Percentiles rank a stretch among this genome's conserved stretches.
Evolutionary conservation across 441 rosid genomes (phyloP).

Genomic region (Isatis lusitanica): DNA sequence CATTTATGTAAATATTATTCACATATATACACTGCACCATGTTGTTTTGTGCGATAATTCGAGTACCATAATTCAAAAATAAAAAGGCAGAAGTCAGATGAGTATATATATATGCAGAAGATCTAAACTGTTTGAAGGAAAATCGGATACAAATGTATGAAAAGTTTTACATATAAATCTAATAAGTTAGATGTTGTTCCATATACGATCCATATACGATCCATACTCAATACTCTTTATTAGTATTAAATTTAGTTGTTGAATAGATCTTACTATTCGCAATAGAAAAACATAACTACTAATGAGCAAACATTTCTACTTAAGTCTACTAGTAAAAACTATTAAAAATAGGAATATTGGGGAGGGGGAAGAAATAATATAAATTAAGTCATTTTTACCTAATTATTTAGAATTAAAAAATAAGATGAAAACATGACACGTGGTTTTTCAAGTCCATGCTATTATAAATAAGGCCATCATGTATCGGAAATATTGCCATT

Average conservation of each 20-base stretch:
- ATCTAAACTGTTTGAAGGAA: neutral
- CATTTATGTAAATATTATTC: neutral
- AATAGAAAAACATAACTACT: neutral
- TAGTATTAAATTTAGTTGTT: neutral
- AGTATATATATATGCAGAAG: neutral
- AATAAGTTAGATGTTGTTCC: neutral
- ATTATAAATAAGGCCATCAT: slow-evolving; percentile 25
- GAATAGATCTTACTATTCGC: neutral
- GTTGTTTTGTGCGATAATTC: neutral
- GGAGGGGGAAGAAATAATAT: neutral
- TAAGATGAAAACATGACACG: slow-evolving; percentile 22
- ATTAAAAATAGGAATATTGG: no score
- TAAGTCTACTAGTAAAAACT: no score
- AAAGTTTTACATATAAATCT: neutral
- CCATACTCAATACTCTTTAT: neutral
- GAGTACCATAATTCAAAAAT: neutral
- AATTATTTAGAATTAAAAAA: neutral
- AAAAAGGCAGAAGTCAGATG: neutral
- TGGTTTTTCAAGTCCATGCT: slow-evolving; percentile 1
- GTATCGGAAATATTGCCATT: slow-evolving; percentile 16
- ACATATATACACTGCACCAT: neutral
- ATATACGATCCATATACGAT: neutral
- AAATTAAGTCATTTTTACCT: neutral
- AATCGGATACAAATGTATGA: neutral
- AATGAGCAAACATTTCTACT: no score